Conservation (phyloP, 352 stramenopile genomes). For the Pythium sp. region DNA sequence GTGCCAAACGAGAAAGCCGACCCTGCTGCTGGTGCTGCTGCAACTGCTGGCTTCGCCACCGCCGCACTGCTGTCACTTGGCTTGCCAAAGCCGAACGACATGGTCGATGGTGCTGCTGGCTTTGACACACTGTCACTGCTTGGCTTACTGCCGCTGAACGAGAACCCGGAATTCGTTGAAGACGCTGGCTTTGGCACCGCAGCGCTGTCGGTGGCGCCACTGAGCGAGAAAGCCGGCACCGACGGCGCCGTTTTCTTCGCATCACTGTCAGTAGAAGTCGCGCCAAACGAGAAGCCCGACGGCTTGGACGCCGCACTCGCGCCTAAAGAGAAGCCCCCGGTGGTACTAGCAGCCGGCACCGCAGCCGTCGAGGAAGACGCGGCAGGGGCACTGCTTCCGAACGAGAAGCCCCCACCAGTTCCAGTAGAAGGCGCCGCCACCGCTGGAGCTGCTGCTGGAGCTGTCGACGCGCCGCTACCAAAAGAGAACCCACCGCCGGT, state of each 20-base stretch:
- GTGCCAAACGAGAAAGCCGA: constrained; percentile 7
- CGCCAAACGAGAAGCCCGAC: constrained; percentile 1
- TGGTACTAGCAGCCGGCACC: not conserved
- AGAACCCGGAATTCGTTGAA: constrained; percentile 23
- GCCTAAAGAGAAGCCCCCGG: constrained; percentile 8
- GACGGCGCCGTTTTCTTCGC: not conserved
- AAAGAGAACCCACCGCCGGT: constrained; percentile 6
- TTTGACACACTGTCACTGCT: not conserved
- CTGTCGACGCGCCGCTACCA: not conserved
- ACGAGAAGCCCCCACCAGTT: constrained; percentile 14
- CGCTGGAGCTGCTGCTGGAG: constrained; percentile 2
- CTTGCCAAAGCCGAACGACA: constrained; percentile 10
- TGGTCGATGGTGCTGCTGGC: not conserved
- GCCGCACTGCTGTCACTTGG: not conserved
- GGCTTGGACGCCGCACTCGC: constrained; percentile 5
- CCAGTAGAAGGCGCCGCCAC: not conserved
- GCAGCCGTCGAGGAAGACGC: not conserved
- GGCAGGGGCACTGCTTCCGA: constrained; percentile 2
- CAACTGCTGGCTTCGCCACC: not conserved
- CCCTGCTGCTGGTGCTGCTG: not conserved
- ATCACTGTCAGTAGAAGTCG: constrained; percentile 5
- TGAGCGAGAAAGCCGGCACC: constrained; percentile 26
- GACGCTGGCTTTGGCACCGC: constrained; percentile 9
- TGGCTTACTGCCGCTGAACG: constrained; percentile 24
- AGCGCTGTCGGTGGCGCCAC: constrained; percentile 10